A percentile compares a stretch with the other conserved stretches of the same genome.
phyloP scores from a whole-genome alignment of 2,329 filamentous ascomycete species.

The Canariomyces notabilis region DNA sequence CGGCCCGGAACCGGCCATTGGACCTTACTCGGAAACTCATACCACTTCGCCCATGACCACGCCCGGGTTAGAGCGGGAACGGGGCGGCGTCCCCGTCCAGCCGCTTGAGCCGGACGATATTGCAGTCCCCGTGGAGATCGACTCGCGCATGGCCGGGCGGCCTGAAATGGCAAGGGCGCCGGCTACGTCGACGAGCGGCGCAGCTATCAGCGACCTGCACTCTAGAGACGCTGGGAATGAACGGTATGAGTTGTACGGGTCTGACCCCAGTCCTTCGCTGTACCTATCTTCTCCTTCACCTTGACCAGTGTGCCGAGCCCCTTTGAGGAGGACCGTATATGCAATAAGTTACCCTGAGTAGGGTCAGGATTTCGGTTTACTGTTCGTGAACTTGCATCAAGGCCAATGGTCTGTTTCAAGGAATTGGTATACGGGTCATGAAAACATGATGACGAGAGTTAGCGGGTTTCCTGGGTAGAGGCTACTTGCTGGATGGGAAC shows the following conservation, averaged over 20 bases:
- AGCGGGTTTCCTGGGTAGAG: no score
- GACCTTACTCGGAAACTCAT: slow-evolving; percentile 42
- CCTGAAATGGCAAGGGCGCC: neutral
- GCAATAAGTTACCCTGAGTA: neutral
- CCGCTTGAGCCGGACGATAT: slow-evolving; percentile 48
- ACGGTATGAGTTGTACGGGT: slow-evolving; percentile 43
- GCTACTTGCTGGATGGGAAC: no score
- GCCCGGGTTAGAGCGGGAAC: slow-evolving; percentile 29
- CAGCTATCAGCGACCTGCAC: neutral
- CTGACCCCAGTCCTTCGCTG: slow-evolving; percentile 23
- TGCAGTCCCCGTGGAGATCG: slow-evolving; percentile 50
- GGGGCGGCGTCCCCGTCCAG: slow-evolving; percentile 35
- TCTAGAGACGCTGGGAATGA: slow-evolving; percentile 15
- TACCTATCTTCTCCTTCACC: slow-evolving; percentile 6
- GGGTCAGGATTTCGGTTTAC: neutral
- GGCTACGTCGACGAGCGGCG: neutral
- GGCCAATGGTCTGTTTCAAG: no score
- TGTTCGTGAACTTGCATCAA: neutral
- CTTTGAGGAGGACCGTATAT: neutral
- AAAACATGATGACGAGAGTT: neutral
- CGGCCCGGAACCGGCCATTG: slow-evolving; percentile 39
- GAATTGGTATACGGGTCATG: neutral
- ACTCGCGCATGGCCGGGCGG: slow-evolving; percentile 27
- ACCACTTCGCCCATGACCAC: slow-evolving; percentile 23
- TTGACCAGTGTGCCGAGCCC: slow-evolving; percentile 4